Evolutionary conservation across 139 green algal genomes (phyloP).

Genomic region (Picochlorum sp.): DNA sequence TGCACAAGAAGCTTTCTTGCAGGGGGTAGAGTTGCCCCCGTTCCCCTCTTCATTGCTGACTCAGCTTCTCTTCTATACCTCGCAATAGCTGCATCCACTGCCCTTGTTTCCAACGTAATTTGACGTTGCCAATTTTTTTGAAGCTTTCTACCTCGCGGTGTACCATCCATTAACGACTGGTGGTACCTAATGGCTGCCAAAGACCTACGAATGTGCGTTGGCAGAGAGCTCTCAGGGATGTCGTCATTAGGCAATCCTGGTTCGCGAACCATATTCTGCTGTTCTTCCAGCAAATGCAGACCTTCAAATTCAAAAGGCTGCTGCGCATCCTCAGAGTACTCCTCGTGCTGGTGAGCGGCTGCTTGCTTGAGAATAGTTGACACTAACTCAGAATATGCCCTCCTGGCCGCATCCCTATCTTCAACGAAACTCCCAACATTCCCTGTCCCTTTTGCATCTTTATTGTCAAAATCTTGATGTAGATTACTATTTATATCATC

Average conservation of each 20-base stretch:
- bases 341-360: neutral
- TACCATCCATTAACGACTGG: constrained; percentile 14
- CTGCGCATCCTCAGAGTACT: neutral
- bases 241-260: neutral
- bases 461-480: too few relatives aligned
- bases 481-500: too few relatives aligned
- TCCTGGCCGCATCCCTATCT: neutral
- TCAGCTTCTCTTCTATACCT: constrained; percentile 16
- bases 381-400: neutral
- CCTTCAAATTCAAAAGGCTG: constrained; percentile 4
- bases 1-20: constrained; percentile 17
- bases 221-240: neutral
- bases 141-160: constrained; percentile 9
- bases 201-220: neutral
- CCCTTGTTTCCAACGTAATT: constrained; percentile 21
- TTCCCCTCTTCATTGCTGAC: neutral
- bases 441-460: too few relatives aligned
- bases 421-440: too few relatives aligned
- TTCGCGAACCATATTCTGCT: constrained; percentile 2
- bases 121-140: constrained; percentile 30
- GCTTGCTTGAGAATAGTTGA: constrained; percentile 3
- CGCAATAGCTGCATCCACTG: constrained; percentile 11
- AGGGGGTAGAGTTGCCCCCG: constrained; percentile 10
- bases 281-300: constrained; percentile 8
- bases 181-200: constrained; percentile 18